Base-by-base conservation (phyloP, 2,329 filamentous ascomycete species). In the Aspergillus ibericus region DNA sequence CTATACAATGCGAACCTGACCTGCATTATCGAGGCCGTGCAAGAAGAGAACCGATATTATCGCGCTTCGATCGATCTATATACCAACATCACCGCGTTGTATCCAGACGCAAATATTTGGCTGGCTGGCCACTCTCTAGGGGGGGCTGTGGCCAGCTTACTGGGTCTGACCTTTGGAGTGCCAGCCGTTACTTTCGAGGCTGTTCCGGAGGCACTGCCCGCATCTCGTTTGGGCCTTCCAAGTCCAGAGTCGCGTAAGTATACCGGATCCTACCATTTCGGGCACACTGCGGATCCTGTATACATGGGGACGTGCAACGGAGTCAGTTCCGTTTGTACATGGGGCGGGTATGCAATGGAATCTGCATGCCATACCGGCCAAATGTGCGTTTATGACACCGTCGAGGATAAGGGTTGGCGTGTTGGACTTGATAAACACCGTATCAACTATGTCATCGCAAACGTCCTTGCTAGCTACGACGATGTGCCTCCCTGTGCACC, bases 281-380 rank as follows among this genome's bases (percentile, higher is more conserved):
- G 95, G 4, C 93, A 98, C 70, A 98, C 92, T 0, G 95, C 95
- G 0, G 95, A 99, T 74, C 95, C 95, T 0, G 88, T 99, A 34
- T 99, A 89, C 70, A 93, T 97, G 79, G 95, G 95, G 32, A 91
- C 88, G 0, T 98, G 95, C 77, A 97, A 96, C 69, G 91, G 90
- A 32, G 91, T 91, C 2, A 92, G 91, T 2, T 93, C 93, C 2
- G 87, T 89, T 10, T 98, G 95, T 75, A 95, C 93, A 0, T 87
- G 96, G 69, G 93, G 88, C 1, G 95, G 95, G 0, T 99, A 98
- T 72, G 93, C 95, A 1, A 84, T 99, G 81, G 92, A 99, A 75
- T 90, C 92, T 12, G 83, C 88, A n/a, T 99, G 95, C 67, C 95
- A 98, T 68, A 90, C 91, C 0, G 95, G 95, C 7, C 84, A 85